Conservation (phyloP, 2,329 filamentous ascomycete species). For the Arthrobotrys iridis region DNA sequence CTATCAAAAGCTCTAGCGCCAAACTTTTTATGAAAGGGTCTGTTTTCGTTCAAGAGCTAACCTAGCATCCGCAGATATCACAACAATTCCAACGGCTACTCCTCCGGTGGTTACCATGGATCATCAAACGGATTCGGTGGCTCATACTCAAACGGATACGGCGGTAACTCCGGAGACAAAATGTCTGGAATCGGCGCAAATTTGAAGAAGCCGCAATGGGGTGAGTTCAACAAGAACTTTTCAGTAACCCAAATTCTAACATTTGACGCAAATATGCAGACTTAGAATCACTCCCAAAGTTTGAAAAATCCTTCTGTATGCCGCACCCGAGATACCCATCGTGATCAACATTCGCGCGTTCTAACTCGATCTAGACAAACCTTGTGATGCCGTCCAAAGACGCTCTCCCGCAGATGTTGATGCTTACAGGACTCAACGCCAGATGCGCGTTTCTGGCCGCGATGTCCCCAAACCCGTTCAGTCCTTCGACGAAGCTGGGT, state of each 20-base stretch:
- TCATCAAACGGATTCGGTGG: conserved; percentile 58
- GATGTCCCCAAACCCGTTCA: conserved; percentile 93
- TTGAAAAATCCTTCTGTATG: conserved; percentile 91
- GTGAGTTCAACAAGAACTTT: conserved; percentile 67
- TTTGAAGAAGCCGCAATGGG: conserved; percentile 88
- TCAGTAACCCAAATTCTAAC: conserved; percentile 39
- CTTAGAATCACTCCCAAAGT: conserved; percentile 82
- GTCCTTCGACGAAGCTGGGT: conserved; percentile 96
- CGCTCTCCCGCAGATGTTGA: conserved; percentile 83
- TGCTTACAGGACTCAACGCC: conserved; percentile 83
- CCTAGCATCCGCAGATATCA: conserved; percentile 58
- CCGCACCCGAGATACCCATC: background rate
- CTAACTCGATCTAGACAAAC: conserved; percentile 38
- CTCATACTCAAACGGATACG: conserved; percentile 62
- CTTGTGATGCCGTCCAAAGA: conserved; percentile 67
- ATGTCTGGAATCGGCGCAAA: conserved; percentile 91
- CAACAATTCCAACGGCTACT: conserved; percentile 65
- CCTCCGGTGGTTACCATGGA: conserved; percentile 59
- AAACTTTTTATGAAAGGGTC: background rate
- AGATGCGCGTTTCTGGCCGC: conserved; percentile 81
- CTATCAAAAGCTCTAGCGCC: background rate
- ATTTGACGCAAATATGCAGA: conserved; percentile 66
- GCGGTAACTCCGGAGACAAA: conserved; percentile 78
- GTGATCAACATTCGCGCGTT: background rate
- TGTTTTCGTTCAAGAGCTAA: conserved; percentile 7